A percentile compares a stretch with the other conserved stretches of the same genome.
Conservation (phyloP, 2,329 filamentous ascomycete species). For the Cladobotryum protrusum region DNA sequence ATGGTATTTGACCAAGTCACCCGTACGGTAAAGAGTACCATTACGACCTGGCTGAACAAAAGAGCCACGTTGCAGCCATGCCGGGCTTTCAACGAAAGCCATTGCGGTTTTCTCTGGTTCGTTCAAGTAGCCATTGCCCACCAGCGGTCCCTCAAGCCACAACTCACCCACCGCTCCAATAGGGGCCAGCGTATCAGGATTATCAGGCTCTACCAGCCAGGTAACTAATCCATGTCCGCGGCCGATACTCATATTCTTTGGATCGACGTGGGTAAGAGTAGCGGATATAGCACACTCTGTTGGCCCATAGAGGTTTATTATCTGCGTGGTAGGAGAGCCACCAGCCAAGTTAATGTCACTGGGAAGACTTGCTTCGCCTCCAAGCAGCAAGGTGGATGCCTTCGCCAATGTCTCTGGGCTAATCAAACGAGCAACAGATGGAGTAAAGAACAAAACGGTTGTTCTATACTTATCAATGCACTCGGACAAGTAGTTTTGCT, state of each 20-base stretch:
- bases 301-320: slow-evolving; percentile 37
- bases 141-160: slow-evolving; percentile 37
- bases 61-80: slow-evolving; percentile 13
- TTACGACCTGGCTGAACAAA: slow-evolving; percentile 2
- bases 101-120: slow-evolving; percentile 25
- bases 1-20: slow-evolving; percentile 16
- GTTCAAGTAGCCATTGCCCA: slow-evolving; percentile 46
- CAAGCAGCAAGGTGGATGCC: background rate
- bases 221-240: too few relatives aligned
- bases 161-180: slow-evolving; percentile 28
- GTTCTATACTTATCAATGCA: background rate
- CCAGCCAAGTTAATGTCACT: background rate
- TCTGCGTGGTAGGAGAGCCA: slow-evolving; percentile 9
- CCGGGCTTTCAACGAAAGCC: slow-evolving; percentile 22
- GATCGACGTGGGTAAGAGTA: slow-evolving; percentile 13
- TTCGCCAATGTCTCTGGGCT: slow-evolving; percentile 1
- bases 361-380: background rate
- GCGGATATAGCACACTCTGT: slow-evolving; percentile 16
- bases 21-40: slow-evolving; percentile 15
- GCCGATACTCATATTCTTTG: slow-evolving; percentile 13
- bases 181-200: slow-evolving; percentile 11
- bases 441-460: background rate
- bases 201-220: slow-evolving; percentile 19
- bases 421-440: slow-evolving; percentile 4
- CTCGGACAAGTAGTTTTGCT: background rate